Base-by-base conservation (phyloP, 345 rosid genomes). In the Eutrema heterophyllum region DNA sequence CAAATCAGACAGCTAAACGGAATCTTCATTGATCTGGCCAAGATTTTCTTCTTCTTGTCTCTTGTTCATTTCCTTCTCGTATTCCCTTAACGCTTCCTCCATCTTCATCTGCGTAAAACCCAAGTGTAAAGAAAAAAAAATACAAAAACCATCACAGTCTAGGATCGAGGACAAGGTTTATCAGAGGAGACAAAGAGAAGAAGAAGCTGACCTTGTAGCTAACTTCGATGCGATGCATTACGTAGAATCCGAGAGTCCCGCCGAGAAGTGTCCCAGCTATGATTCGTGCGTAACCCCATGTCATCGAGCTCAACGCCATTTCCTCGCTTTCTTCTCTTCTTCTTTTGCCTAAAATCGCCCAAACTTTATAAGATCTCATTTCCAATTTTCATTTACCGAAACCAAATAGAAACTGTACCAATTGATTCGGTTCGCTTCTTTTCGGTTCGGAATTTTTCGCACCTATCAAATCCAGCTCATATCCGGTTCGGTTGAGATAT, bases 221-320 rank as follows among this genome's bases (percentile, higher is more conserved):
- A 73, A 87, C 70, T 77, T 93, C 93, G 43, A 87, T 36, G 26
- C 97, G 88, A 68, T 90, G 93, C 93, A 93, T 88, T 30, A 93
- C 95, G 75, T 93, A 90, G 83, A 92, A 89, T 51, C 97, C 98
- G 4, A 90, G 82, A 67, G 83, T 62, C 8, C 97, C 98, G 0
- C 98, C 97, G 4, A 77, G 68, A 67, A 93, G 84, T 15, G 97
- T 90, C 70, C 97, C 98, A 9, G 83, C 62, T 43, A 90, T 90
- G 84, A 93, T 84, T 78, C 92, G 85, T 6, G 85, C 58, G 65
- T 89, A 89, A 13, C 84, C 96, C 97, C 96, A 93, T 46, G 68
- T 73, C 80, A 13, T 46, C 33, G 98, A 85, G 59, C 48, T 79
- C 74, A 83, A 64, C 68, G 76, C 85, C 90, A 86, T 84, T 74